Evolutionary conservation across 78 protist genomes (phyloP), one percentile per base, ranked within the genome.

Genomic region (Tieghemostelium lacteum): DNA sequence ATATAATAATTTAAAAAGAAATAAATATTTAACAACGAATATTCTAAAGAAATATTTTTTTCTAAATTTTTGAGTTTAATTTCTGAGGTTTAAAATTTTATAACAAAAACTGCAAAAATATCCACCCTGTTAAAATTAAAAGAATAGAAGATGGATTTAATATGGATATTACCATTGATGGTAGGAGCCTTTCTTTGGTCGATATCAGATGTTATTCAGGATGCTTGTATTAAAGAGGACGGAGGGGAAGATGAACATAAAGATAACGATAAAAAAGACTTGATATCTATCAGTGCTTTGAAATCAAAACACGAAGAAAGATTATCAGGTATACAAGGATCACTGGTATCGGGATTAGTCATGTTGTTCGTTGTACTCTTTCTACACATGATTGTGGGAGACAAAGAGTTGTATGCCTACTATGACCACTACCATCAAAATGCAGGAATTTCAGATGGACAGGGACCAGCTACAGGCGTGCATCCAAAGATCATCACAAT

Each of bases 161-260:
- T 80, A 39, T 80, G 88, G 88, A n/a, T 67, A 54, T 10, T 80
- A 19, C 88, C 88, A 22, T 80, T 80, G 34, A 80, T 80, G 20
- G 29, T 80, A 14, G 88, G 88, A 39, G 75, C 88, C 14, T 12
- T 80, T 26, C 45, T 80, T 29, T 80, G 88, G 88, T 75, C 88
- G 19, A 73, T 33, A 8, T 65, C 60, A 29, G 88, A 80, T 80
- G 88, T 80, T 7, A 80, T 80, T 20, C 50, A 75, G 22, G 88
- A 80, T 67, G 88, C 55, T 16, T 72, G 61, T 24, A 80, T 80
- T 17, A 73, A 64, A 19, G 88, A 80, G 64, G 36, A 61, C 36
- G 65, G 50, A 5, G 33, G 16, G 6, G 10, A 57, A 19, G 63
- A 14, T 57, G 26, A 57, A 19, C 6, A 57, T 4, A 22, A 57